phyloP scores from a whole-genome alignment of 805 yeast genomes.

The Hanseniaspora nectarophila region DNA sequence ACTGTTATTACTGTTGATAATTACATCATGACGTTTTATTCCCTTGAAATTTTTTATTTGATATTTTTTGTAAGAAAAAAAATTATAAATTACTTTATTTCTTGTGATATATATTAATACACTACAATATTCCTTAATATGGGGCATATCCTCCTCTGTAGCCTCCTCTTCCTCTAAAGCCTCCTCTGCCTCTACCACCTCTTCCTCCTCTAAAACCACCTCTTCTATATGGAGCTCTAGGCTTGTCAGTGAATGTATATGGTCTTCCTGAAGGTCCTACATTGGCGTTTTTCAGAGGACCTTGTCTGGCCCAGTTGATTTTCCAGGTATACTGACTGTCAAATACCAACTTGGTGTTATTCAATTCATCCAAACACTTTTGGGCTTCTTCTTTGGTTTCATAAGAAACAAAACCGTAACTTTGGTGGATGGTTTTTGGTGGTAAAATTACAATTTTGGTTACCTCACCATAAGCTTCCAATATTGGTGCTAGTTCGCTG shows the following conservation, averaged over 20 bases:
- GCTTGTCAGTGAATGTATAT: constrained; percentile 5
- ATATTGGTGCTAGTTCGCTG: constrained; percentile 45
- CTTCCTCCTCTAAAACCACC: constrained; percentile 19
- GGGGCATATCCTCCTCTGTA: not conserved
- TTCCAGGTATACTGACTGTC: constrained; percentile 33
- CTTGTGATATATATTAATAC: no score
- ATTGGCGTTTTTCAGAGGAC: constrained; percentile 28
- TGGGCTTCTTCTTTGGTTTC: constrained; percentile 42
- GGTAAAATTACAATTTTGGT: constrained; percentile 53
- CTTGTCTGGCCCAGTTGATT: constrained; percentile 47
- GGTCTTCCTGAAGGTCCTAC: constrained; percentile 13
- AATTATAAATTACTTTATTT: no score
- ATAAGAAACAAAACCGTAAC: constrained; percentile 54
- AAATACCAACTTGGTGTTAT: constrained; percentile 36
- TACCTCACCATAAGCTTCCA: constrained; percentile 49
- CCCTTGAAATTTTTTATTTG: no score
- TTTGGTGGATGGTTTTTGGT: constrained; percentile 46
- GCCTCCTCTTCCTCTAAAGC: constrained; percentile 18
- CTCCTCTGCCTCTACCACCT: no score
- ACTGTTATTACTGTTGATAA: no score
- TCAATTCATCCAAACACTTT: constrained; percentile 37
- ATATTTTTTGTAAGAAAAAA: no score
- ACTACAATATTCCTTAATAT: not conserved
- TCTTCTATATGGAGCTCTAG: not conserved
- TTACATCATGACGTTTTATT: no score